phyloP scores from a whole-genome alignment of 768 basidiomycete species.

The Cytidiella melzeri region DNA sequence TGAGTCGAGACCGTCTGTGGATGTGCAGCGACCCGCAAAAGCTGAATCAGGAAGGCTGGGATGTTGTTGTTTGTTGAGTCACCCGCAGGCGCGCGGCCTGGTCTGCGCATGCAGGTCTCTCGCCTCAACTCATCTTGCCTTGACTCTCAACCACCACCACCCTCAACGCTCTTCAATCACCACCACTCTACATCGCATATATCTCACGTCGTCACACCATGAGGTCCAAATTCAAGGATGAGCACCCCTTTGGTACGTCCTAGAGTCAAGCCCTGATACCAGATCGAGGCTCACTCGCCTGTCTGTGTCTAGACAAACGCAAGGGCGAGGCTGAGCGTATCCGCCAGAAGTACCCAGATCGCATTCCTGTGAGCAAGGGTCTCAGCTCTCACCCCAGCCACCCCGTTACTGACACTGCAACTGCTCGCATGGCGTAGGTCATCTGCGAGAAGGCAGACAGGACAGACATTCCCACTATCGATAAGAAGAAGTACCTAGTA shows the following conservation, averaged over 20 bases:
- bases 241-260: slow-evolving; percentile 91
- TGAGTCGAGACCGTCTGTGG: too few species aligned
- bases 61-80: slow-evolving; percentile 15
- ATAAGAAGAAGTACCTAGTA: slow-evolving; percentile 99
- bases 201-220: slow-evolving; percentile 33
- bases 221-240: slow-evolving; percentile 98
- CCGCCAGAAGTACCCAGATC: slow-evolving; percentile 96
- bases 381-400: too few species aligned
- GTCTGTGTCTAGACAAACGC: slow-evolving; percentile 75
- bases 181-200: background rate
- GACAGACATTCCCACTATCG: slow-evolving; percentile 97
- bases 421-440: slow-evolving; percentile 46
- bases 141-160: slow-evolving; percentile 13
- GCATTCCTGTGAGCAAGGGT: slow-evolving; percentile 94
- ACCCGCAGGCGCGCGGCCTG: slow-evolving; percentile 12
- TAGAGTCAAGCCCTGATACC: slow-evolving; percentile 18
- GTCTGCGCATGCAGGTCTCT: slow-evolving; percentile 12
- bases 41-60: slow-evolving; percentile 13
- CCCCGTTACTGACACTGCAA: background rate
- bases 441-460: slow-evolving; percentile 99
- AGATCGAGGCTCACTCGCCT: slow-evolving; percentile 28
- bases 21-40: background rate
- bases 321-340: slow-evolving; percentile 99
- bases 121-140: slow-evolving; percentile 11
- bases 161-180: background rate